Conservation (phyloP, 768 basidiomycete species). For the Podaxis sp. region DNA sequence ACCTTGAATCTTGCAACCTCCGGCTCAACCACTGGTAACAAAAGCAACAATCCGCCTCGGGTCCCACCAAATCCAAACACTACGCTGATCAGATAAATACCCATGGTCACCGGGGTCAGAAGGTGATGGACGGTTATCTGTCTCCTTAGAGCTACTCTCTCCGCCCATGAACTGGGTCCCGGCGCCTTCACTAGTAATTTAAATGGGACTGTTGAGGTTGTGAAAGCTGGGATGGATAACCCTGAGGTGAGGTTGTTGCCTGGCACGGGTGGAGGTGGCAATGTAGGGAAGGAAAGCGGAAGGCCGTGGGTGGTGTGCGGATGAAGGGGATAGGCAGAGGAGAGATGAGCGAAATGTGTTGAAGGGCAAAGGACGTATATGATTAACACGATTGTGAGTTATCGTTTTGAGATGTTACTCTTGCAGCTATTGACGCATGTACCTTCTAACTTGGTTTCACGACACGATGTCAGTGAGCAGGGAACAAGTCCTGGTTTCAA, state of each 20-base stretch:
- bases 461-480: too few relatives aligned
- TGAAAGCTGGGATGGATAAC: constrained; percentile 80
- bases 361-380: not conserved
- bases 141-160: constrained; percentile 76
- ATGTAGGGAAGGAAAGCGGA: constrained; percentile 72
- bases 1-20: constrained; percentile 15
- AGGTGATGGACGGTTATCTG: constrained; percentile 53
- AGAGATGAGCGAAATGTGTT: not conserved
- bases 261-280: constrained; percentile 33
- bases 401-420: not conserved
- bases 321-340: constrained; percentile 22
- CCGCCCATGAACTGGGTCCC: constrained; percentile 75
- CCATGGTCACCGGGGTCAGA: constrained; percentile 21
- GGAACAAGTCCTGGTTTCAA: too few relatives aligned
- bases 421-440: too few relatives aligned
- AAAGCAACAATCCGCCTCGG: constrained; percentile 50
- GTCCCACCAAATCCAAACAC: constrained; percentile 18
- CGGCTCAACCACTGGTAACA: constrained; percentile 27
- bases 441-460: too few relatives aligned
- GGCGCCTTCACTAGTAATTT: constrained; percentile 72
- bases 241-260: constrained; percentile 30
- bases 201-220: constrained; percentile 74
- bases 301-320: constrained; percentile 74
- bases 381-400: not conserved
- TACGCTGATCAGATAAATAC: constrained; percentile 6